Base-by-base conservation (phyloP, 2,329 filamentous ascomycete genomes). In the Dichotomopilus funicola region DNA sequence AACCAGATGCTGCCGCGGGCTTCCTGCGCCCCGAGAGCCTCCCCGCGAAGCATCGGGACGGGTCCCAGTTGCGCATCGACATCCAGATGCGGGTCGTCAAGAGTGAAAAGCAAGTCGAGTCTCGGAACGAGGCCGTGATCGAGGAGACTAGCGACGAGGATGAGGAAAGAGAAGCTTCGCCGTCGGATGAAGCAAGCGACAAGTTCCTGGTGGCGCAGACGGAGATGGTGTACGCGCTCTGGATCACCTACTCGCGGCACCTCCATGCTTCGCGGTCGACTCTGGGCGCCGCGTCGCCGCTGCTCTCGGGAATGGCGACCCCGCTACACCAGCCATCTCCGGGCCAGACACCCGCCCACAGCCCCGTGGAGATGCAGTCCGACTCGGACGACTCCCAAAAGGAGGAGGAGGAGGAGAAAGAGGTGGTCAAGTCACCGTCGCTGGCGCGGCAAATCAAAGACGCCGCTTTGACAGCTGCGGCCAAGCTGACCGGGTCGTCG, bases 31-130 rank as follows among this genome's bases (percentile, higher is more conserved):
- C 94, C 1, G 87, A 89, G 62, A 94, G 94, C 10, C 76, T 99
- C 42, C 83, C 86, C 5, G 94, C 91, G 0, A 86, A 82, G 65
- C 94, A 99, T 69, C 85, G 91, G 41, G 94, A 99, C 68, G 92
- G 94, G 3, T 87, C 88, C 0, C 89, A 94, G 59, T 86, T 99
- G 60, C 92, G 90, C 71, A 89, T 99, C 38, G 94, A 99, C 68
- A 85, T 96, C 35, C 94, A 99, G 71, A 90, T 99, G 87, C 85
- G 94, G 37, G 91, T 99, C 31, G 91, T 97, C 12, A 90, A 92
- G 72, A 96, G 89, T 68, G 91, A 92, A 64, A 86, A 85, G 62
- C 81, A 83, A 55, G 72, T 77, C 3, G 78, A 78, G 53, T 75
- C 82, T 58, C 78, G 81, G 52, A 80, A 86, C 55, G 76, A 86